Conservation (phyloP, 306 rosid species). For the Carpinus fangiana region DNA sequence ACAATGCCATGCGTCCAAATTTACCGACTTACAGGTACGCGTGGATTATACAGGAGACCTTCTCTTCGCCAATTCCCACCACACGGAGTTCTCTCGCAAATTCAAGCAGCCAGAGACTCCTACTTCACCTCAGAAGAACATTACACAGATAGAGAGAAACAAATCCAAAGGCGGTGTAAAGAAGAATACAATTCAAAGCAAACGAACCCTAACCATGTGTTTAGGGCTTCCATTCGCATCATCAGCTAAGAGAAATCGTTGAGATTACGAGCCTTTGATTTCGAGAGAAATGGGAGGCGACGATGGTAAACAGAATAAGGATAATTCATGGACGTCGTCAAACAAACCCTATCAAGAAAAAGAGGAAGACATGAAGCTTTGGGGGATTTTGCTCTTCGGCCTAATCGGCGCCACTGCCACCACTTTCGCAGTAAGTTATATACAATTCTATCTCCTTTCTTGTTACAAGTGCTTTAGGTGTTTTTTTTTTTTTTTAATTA, state of each 20-base stretch:
- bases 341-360: conserved; percentile 38
- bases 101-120: not conserved
- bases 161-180: conserved; percentile 16
- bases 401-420: conserved; percentile 87
- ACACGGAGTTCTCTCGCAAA: not conserved
- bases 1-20: too few species aligned
- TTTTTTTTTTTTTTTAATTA: too few species aligned
- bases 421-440: conserved; percentile 70
- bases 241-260: conserved; percentile 17
- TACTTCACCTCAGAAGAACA: not conserved
- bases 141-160: not conserved
- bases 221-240: conserved; percentile 31
- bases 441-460: not conserved
- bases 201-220: conserved; percentile 32
- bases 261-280: conserved; percentile 15
- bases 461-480: not conserved
- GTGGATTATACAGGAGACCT: too few species aligned
- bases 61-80: too few species aligned
- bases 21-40: too few species aligned
- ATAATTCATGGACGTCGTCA: conserved; percentile 35
- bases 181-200: not conserved
- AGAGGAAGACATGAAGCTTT: conserved; percentile 50
- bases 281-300: conserved; percentile 48
- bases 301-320: conserved; percentile 36
- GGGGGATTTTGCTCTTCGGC: conserved; percentile 82